phyloP scores from a whole-genome alignment of 2,329 filamentous ascomycete genomes.

The Ceratocystis ficicola region DNA sequence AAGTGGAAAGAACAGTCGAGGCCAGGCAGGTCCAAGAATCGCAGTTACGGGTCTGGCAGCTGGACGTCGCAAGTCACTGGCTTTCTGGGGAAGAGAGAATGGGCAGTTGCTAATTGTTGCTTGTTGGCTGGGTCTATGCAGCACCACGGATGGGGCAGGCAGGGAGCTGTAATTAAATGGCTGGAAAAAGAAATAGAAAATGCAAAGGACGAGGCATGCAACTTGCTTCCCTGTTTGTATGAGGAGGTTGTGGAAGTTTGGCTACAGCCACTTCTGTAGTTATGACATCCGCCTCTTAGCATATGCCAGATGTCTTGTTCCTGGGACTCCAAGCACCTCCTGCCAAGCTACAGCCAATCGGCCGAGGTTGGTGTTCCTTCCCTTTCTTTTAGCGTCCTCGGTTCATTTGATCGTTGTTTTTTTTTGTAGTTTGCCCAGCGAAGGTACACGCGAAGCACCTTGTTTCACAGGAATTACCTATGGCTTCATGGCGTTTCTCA shows the following conservation, averaged over 20 bases:
- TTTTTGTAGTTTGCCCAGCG: not conserved
- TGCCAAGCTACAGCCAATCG: constrained; percentile 1
- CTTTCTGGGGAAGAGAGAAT: constrained; percentile 1
- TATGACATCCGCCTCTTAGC: not conserved
- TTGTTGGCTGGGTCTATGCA: not conserved
- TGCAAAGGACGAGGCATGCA: not conserved
- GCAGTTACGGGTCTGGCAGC: not conserved
- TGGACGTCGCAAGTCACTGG: not conserved
- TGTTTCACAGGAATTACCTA: not conserved
- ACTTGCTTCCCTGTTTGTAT: too few species aligned
- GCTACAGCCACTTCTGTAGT: not conserved
- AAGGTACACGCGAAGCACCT: constrained; percentile 3
- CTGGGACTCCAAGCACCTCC: constrained; percentile 4
- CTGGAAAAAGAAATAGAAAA: constrained; percentile 21
- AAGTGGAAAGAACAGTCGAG: not conserved
- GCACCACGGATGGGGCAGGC: constrained; percentile 4
- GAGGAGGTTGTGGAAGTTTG: too few species aligned
- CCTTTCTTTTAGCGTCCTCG: constrained; percentile 19
- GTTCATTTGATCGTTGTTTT: constrained; percentile 3
- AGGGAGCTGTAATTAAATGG: constrained; percentile 19
- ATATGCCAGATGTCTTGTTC: not conserved
- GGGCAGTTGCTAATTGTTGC: not conserved
- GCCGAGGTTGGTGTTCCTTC: constrained; percentile 20
- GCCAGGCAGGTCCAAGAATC: not conserved
- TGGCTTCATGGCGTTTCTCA: not conserved